phyloP scores from a whole-genome alignment of 164 flowering plant genomes.

The Stephania cephalantha region DNA sequence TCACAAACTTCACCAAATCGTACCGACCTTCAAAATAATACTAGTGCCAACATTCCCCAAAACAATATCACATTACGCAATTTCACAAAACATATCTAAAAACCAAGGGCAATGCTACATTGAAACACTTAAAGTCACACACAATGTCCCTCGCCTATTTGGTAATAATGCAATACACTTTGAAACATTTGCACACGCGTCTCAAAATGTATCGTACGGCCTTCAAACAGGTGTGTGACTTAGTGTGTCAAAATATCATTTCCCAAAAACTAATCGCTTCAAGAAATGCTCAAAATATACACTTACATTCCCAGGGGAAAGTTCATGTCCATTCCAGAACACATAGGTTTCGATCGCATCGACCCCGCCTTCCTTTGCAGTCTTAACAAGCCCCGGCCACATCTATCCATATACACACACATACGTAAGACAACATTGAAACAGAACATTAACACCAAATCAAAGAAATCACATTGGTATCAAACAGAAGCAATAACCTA shows the following conservation, averaged over 20 bases:
- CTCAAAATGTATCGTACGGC: no score
- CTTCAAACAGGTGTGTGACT: no score
- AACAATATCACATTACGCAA: neutral
- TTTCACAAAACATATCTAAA: neutral
- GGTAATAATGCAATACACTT: no score
- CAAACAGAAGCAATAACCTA: neutral
- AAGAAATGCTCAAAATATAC: neutral
- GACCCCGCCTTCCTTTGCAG: conserved; percentile 85
- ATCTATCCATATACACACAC: conserved; percentile 36
- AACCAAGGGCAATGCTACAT: neutral
- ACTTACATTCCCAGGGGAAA: conserved; percentile 69
- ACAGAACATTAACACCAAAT: neutral
- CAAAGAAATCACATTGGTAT: neutral
- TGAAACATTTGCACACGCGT: no score
- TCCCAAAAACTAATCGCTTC: neutral
- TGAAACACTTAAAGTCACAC: no score
- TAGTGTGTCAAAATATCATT: no score
- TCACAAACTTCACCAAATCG: conserved; percentile 81
- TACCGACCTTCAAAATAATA: conserved; percentile 79
- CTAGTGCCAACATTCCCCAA: conserved; percentile 23
- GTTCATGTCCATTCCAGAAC: conserved; percentile 97
- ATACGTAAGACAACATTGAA: conserved; percentile 6
- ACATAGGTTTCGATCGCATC: conserved; percentile 88
- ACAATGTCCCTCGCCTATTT: no score
- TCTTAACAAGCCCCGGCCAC: conserved; percentile 88